Conservation (phyloP, 2,329 filamentous ascomycete species). For the Penicillium polonicum region DNA sequence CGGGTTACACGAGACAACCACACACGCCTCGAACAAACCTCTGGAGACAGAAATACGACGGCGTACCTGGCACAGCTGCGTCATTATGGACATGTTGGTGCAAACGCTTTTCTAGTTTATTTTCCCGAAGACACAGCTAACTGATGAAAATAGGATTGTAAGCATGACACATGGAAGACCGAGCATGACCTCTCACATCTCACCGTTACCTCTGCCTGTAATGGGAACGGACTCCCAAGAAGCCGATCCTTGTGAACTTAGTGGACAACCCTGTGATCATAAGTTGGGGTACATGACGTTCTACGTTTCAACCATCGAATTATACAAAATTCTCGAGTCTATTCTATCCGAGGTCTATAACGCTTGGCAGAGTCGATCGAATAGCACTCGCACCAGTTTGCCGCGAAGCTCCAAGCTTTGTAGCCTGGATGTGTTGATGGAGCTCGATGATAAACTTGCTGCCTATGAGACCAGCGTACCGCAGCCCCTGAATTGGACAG, state of each 20-base stretch:
- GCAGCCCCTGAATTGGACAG: slow-evolving; percentile 27
- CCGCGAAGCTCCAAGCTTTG: slow-evolving; percentile 14
- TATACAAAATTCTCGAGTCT: slow-evolving; percentile 33
- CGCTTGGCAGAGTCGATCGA: slow-evolving; percentile 26
- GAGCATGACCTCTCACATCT: slow-evolving; percentile 35
- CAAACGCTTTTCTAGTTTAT: neutral
- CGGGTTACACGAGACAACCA: slow-evolving; percentile 38
- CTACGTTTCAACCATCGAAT: slow-evolving; percentile 28
- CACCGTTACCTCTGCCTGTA: slow-evolving; percentile 24
- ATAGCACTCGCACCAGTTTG: slow-evolving; percentile 6
- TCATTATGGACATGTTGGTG: slow-evolving; percentile 41
- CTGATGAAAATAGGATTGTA: slow-evolving; percentile 28
- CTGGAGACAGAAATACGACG: slow-evolving; percentile 40
- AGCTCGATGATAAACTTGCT: slow-evolving; percentile 29
- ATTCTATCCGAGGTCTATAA: slow-evolving; percentile 40
- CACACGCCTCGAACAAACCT: slow-evolving; percentile 16
- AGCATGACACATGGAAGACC: slow-evolving; percentile 43
- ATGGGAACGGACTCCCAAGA: slow-evolving; percentile 14
- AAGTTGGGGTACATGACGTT: slow-evolving; percentile 24
- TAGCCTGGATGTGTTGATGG: slow-evolving; percentile 29
- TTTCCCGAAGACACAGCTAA: neutral
- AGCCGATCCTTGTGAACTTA: slow-evolving; percentile 20
- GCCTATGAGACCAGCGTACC: slow-evolving; percentile 27
- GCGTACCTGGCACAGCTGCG: slow-evolving; percentile 44
- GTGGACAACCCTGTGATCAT: slow-evolving; percentile 13